Base-by-base conservation (phyloP, 192 early-diverging fungal genomes). In the Gryganskiella cystojenkinii region DNA sequence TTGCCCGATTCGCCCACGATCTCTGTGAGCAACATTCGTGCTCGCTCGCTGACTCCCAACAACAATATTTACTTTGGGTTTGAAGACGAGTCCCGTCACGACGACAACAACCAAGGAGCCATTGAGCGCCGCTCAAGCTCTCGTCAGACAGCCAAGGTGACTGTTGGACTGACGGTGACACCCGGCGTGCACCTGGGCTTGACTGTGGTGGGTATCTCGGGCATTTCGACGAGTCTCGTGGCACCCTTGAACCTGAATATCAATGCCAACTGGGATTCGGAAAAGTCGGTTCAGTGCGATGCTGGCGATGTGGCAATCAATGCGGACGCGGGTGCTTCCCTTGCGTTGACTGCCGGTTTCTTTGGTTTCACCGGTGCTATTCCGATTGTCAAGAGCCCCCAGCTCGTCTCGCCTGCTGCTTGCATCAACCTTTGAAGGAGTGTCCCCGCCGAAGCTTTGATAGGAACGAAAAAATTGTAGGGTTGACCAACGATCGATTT, bases 231-330 rank as follows among this genome's bases (percentile, higher is more conserved):
- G 9, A 62, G 70, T 52, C 20, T 73, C n/a, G n/a, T 34, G 24
- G 11, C 24, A n/a, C 70, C 7, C 70, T 62, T 19, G 24, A 65
- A 5, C 43, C 46, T 20, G 30, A 56, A 45, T 25, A 24, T 73
- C 53, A 64, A 65, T 62, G 53, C 56, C 40, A 52, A 73, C 56
- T 73, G 70, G 70, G 70, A 73, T n/a, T 65, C 70, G 14, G 35
- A 62, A 1, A 59, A 35, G 24, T 65, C 62, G 8, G 3, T 13
- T 3, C 30, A 37, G 15, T 73, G 70, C 56, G 62, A 61, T 37
- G 61, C 70, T 47, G 60, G 65, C 45, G n/a, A 59, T 19, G 49
- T 73, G 3, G 70, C 62, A 7, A 8, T 65, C 25, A 44, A 34
- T 27, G 34, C 62, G 9, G 70, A 73, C 28, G 70, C 62, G 14